These are phyloP conservation scores for Ceratocystis cubensis DNA, from an alignment of 2,329 filamentous ascomycete genomes.

Conservation along the genomic window DNA sequence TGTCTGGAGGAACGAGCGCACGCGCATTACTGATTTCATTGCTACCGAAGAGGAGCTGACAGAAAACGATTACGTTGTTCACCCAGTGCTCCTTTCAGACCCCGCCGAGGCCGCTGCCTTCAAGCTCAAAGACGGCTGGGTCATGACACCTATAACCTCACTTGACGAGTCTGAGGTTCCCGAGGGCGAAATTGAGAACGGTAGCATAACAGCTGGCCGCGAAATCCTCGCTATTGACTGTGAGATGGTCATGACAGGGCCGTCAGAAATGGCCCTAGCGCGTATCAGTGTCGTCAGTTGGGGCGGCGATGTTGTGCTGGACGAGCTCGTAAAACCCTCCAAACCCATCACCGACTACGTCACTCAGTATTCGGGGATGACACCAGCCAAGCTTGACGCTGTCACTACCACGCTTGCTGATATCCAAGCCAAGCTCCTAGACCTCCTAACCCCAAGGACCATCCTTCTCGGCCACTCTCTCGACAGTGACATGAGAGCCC, in stretches of 20 bases:
- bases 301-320: slow-evolving; percentile 69
- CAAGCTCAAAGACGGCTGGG: slow-evolving; percentile 53
- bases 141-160: slow-evolving; percentile 57
- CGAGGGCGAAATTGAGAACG: slow-evolving; percentile 59
- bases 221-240: slow-evolving; percentile 77
- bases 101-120: slow-evolving; percentile 40
- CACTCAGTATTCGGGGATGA: slow-evolving; percentile 87
- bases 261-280: slow-evolving; percentile 69
- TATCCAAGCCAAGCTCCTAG: slow-evolving; percentile 65
- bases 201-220: slow-evolving; percentile 72
- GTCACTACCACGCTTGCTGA: slow-evolving; percentile 75
- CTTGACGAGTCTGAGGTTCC: slow-evolving; percentile 56
- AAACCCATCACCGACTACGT: slow-evolving; percentile 87
- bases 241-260: slow-evolving; percentile 89
- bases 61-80: slow-evolving; percentile 73
- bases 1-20: slow-evolving; percentile 60
- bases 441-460: slow-evolving; percentile 57
- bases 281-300: slow-evolving; percentile 78
- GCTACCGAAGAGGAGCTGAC: slow-evolving; percentile 59
- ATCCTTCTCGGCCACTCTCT: slow-evolving; percentile 72
- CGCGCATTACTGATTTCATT: slow-evolving; percentile 69
- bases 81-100: slow-evolving; percentile 59
- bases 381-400: slow-evolving; percentile 64
- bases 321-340: slow-evolving; percentile 83
- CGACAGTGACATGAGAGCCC: slow-evolving; percentile 69